Base-by-base conservation (phyloP, 495 filamentous ascomycete genomes). In the Penicillium odoratum region DNA sequence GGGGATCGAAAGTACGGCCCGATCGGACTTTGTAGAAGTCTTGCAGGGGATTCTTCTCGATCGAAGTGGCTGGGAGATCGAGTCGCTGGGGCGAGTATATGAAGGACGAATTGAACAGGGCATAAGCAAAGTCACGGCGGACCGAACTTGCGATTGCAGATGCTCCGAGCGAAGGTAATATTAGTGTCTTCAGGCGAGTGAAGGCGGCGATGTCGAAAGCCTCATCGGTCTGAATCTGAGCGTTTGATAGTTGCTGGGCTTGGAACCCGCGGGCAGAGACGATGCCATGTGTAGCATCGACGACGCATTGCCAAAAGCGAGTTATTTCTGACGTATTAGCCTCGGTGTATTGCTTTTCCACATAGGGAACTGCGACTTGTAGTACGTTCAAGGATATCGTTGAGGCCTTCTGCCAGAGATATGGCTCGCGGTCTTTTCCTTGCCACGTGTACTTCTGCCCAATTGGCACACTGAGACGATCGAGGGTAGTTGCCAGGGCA, bases 81-180 rank as follows among this genome's bases (percentile, higher is more conserved):
- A 83, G 78, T 9, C 84, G 82, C 25, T 86, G 79, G 0, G 86
- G 83, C 4, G 78, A 60, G 67, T 96, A 91, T 57, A 96, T 88
- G 62, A 97, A 83, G 25, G 93, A 97, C 18, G 83, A 89, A 49
- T 81, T 75, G 72, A 97, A 92, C n/a, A 98, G 81, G 16, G 84
- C 84, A 53, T 83, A 83, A 1, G 87, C 82, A 65, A 94, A 97
- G 8, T 81, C 73, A n/a, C 80, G 81, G 13, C 90, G 81, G 3
- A 87, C 84, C 28, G 76, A 69, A 59, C 94, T 88, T 3, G 85
- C 77, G 16, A 96, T 83, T 1, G 72, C 66, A 13, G 81, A 59
- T 0, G 80, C 77, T 8, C 92, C 91, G 0, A 98, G 80, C 6
- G 83, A 73, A 0, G 92, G 88, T 29, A 91, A 87, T 40, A 96